Evolutionary conservation across 306 rosid species (phyloP).

Genomic region (Pueraria montana): DNA sequence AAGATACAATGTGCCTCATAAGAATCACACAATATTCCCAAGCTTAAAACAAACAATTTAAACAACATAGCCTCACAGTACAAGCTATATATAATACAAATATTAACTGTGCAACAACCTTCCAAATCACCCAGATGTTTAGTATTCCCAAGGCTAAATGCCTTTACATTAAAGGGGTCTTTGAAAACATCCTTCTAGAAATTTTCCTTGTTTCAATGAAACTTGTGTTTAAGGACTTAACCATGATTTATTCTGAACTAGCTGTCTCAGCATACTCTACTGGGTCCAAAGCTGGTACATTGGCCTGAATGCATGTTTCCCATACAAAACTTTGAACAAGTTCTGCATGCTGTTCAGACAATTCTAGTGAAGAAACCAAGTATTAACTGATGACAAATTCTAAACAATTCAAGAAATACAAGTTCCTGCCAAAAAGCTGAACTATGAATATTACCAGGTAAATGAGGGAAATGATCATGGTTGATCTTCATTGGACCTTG

Average conservation of each 20-base stretch:
- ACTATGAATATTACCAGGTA: conserved; percentile 63
- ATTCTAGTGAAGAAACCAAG: conserved; percentile 57
- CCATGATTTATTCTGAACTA: conserved; percentile 47
- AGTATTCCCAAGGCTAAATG: conserved; percentile 38
- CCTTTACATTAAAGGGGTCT: conserved; percentile 20
- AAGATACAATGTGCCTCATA: background rate
- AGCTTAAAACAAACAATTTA: conserved; percentile 26
- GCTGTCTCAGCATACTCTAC: conserved; percentile 38
- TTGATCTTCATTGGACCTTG: conserved; percentile 75
- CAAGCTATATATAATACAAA: background rate
- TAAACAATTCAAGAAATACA: conserved; percentile 49
- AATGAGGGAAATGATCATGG: conserved; percentile 51
- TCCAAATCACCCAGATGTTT: conserved; percentile 43
- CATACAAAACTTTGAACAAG: conserved; percentile 38
- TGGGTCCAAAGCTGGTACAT: conserved; percentile 37
- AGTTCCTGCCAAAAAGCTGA: conserved; percentile 41
- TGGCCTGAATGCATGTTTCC: conserved; percentile 43
- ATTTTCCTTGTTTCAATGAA: conserved; percentile 32
- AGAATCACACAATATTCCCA: conserved; percentile 36
- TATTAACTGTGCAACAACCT: conserved; percentile 40
- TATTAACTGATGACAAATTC: conserved; percentile 48
- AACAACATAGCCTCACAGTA: background rate
- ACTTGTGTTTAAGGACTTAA: conserved; percentile 21
- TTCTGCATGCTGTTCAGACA: conserved; percentile 54
- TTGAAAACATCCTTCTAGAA: conserved; percentile 8